Base-by-base conservation (phyloP, 2,329 filamentous ascomycete species). In the Clonostachys rosea region DNA sequence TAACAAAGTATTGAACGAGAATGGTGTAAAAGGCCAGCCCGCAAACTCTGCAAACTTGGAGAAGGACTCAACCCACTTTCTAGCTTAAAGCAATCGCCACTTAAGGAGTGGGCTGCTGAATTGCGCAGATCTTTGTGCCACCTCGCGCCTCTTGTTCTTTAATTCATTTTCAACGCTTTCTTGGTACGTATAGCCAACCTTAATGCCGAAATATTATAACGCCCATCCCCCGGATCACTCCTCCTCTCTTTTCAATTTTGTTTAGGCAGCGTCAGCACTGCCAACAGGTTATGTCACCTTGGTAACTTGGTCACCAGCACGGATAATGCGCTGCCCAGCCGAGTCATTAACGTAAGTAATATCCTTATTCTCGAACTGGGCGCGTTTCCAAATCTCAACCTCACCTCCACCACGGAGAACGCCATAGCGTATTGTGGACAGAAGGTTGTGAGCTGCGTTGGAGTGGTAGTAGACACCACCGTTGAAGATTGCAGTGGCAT, bases 351-450 rank as follows among this genome's bases (percentile, higher is more conserved):
- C 81, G 55, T 87, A 84, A 49, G 84, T 82, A 49, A 88, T 79
- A 58, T 91, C 88, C 75, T 92, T 91, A 75, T 87, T 89, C 70
- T 91, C 87, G 58, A 84, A 81, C 67, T 91, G 86, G 48, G 87
- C 83, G 40, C 88, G 85, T 81, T 94, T 94, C 89, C 89, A 95
- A 69, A 94, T 91, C 76, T 95, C 89, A 30, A 95, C 89, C 67
- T 94, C 89, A 64, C 87, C 90, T 40, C 89, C 89, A 54, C 89
- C 89, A 45, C 88, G 87, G 53, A 95, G 86, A 44, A 95, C 89
- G 67, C 88, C 89, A 12, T 94, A 84, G 56, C 89, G 81, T 88
- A 94, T 94, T 55, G 88, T 94, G 8, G 87, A 91, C 53, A 95
- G 78, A 51, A 94, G 70, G 73, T 95, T 95, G 77, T 95, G 89